These are phyloP conservation scores for Trichoderma sp. DNA, from an alignment of 2,329 filamentous ascomycete species.

Conservation along the genomic window DNA sequence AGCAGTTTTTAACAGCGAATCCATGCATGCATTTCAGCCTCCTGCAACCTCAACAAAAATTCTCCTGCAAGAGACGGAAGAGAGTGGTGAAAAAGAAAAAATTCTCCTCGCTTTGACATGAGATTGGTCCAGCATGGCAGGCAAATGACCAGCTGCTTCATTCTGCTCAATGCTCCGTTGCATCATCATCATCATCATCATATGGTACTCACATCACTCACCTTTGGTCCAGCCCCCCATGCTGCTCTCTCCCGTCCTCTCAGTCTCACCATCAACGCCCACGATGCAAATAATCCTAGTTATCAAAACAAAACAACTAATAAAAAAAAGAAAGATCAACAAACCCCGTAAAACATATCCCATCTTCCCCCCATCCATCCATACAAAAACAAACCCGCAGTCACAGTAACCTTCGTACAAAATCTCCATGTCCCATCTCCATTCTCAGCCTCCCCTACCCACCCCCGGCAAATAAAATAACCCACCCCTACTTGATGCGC, in stretches of 20 bases:
- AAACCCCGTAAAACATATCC: neutral
- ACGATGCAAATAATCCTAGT: neutral
- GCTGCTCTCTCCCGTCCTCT: neutral
- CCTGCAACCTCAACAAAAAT: neutral
- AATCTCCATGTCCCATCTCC: neutral
- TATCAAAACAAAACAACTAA: neutral
- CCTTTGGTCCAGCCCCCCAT: neutral
- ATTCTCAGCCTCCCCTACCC: neutral
- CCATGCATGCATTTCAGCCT: neutral
- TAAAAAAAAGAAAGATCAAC: neutral
- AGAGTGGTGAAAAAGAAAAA: neutral
- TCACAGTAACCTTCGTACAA: neutral
- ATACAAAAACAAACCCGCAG: neutral
- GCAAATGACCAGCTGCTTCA: neutral
- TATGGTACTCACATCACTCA: neutral
- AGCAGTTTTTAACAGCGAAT: neutral
- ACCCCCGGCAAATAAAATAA: neutral
- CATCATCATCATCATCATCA: neutral
- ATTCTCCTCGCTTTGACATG: neutral
- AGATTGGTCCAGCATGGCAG: neutral
- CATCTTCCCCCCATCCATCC: neutral
- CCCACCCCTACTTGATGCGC: conserved; percentile 24
- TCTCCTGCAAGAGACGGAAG: too few species aligned
- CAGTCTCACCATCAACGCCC: neutral
- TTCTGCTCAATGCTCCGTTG: neutral